These are phyloP conservation scores for Calocybe indica DNA, from an alignment of 768 basidiomycete genomes.

Conservation along the genomic window DNA sequence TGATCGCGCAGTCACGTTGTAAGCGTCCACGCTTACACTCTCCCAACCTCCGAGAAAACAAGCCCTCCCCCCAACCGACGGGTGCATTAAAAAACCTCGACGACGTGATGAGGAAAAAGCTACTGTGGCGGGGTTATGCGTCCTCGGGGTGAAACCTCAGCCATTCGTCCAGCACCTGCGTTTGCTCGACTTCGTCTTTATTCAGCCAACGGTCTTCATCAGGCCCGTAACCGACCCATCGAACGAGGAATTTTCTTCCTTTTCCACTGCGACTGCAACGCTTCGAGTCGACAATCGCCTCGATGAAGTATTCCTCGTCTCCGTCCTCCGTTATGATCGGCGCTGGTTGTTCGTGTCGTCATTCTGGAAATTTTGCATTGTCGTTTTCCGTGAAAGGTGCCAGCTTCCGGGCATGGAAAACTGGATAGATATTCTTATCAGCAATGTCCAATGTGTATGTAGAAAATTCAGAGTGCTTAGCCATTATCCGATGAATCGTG, in stretches of 20 bases:
- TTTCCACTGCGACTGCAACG: slow-evolving; percentile 6
- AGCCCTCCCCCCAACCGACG: not conserved
- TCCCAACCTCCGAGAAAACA: not conserved
- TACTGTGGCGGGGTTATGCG: not conserved
- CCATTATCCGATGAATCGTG: slow-evolving; percentile 15
- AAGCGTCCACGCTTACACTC: not conserved
- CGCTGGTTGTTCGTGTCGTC: not conserved
- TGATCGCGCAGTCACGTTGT: too few species aligned
- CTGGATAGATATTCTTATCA: not conserved
- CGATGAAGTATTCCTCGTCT: not conserved
- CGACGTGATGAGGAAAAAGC: not conserved
- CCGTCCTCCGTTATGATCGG: not conserved
- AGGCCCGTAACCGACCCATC: slow-evolving; percentile 19
- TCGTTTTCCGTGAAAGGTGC: not conserved
- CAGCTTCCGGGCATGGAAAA: not conserved
- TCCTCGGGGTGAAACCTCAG: not conserved
- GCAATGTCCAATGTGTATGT: slow-evolving; percentile 14
- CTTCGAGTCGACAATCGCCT: not conserved
- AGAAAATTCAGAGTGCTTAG: slow-evolving; percentile 12
- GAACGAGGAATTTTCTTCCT: slow-evolving; percentile 8
- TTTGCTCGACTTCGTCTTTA: slow-evolving; percentile 11
- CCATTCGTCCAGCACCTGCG: slow-evolving; percentile 12
- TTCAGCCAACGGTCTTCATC: not conserved
- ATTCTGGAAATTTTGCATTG: not conserved
- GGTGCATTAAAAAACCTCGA: not conserved